Base-by-base conservation (phyloP, 495 filamentous ascomycete genomes). In the Aspergillus bertholletiae region DNA sequence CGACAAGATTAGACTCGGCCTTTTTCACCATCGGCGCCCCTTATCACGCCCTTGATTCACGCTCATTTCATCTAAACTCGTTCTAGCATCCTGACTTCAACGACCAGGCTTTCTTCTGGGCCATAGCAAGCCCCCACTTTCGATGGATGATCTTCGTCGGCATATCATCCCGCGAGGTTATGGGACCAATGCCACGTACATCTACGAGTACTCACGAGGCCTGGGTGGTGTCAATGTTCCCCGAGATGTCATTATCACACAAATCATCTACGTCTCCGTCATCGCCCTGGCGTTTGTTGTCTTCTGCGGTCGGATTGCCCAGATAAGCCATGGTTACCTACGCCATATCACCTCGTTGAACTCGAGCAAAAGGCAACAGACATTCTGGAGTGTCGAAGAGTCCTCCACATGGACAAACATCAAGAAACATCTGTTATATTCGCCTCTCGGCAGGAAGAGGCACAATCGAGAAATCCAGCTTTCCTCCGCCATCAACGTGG, bases 391-490 rank as follows among this genome's bases (percentile, higher is more conserved):
- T 46, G 63, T 85, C 73, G 83, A 91, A 81, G 65, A 83, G 65
- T 66, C 89, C 74, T 62, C 65, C 59, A 58, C 88, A 79, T 88
- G 80, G 86, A 82, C 78, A 65, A 80, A 74, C 68, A 56, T 95
- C 48, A 96, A 97, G 78, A 88, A 85, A 55, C 80, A 94, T 59
- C 44, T 97, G 2, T 71, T 94, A 1, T 92, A 93, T 62, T 82
- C 94, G 5, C 94, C 94, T 18, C 69, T 97, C 21, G 84, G 87
- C 58, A 80, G 77, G 24, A 90, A 92, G 62, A 79, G 92, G 60
- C 94, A 97, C 68, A 96, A 97, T 60, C 79, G 87, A 26, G 90
- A 96, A 66, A 79, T 97, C 57, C 87, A 90, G 63, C 72, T 98
- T n/a, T 91, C 88, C 27, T 79, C 80, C 9, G 91, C 90, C n/a